Conservation (phyloP, 1,284 basidiomycete species). For the Xerocomus nothofagi region DNA sequence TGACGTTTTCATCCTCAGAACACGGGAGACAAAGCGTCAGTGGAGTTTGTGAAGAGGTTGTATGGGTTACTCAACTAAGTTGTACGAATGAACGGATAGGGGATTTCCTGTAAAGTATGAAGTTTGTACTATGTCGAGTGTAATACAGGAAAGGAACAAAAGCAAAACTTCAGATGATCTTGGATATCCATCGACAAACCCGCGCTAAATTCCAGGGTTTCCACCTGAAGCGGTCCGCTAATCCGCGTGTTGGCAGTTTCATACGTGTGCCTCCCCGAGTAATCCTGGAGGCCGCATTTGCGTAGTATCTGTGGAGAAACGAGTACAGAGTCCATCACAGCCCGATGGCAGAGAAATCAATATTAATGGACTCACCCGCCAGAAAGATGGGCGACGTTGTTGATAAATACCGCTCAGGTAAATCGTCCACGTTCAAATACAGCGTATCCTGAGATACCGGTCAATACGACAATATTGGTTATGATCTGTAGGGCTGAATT, state of each 20-base stretch:
- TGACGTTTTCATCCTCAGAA: constrained; percentile 30
- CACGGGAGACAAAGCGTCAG: constrained; percentile 34
- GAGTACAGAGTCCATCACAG: constrained; percentile 14
- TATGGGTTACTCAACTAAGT: constrained; percentile 25
- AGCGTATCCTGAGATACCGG: constrained; percentile 61
- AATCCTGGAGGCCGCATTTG: constrained; percentile 54
- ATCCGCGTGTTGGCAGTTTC: constrained; percentile 55
- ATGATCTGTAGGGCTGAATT: too few relatives aligned
- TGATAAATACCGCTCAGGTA: constrained; percentile 55
- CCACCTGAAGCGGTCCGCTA: constrained; percentile 39
- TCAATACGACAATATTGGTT: too few relatives aligned
- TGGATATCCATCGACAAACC: constrained; percentile 56
- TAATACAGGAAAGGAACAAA: too few relatives aligned
- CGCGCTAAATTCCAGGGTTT: constrained; percentile 37
- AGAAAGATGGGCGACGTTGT: constrained; percentile 52
- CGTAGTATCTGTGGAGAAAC: constrained; percentile 42
- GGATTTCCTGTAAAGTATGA: not conserved
- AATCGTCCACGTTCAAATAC: constrained; percentile 52
- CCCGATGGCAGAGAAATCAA: constrained; percentile 37
- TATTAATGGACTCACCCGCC: constrained; percentile 39
- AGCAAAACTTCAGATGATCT: constrained; percentile 51
- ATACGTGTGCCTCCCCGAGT: constrained; percentile 65
- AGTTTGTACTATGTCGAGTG: too few relatives aligned
- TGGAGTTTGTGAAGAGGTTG: constrained; percentile 27
- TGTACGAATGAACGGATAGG: not conserved